These are phyloP conservation scores for Thielaviopsis euricoi DNA, from an alignment of 2,329 filamentous ascomycete genomes.

Conservation along the genomic window DNA sequence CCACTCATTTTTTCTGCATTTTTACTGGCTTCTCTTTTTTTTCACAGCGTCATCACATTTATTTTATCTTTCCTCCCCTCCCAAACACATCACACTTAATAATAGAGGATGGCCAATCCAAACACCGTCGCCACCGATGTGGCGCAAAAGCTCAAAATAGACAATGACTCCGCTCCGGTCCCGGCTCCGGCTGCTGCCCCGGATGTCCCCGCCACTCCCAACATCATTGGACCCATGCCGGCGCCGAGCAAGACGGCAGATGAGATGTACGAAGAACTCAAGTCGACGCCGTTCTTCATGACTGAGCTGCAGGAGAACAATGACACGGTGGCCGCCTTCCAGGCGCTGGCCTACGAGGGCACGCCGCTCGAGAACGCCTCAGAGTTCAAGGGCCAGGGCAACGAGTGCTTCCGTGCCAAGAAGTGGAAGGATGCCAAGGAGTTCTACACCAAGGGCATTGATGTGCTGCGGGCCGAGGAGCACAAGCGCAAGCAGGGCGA, in stretches of 20 bases:
- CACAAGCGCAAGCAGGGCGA: slow-evolving; percentile 30
- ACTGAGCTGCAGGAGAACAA: slow-evolving; percentile 70
- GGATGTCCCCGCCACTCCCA: slow-evolving; percentile 17
- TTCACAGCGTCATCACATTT: too few relatives aligned
- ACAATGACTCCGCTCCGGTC: background rate
- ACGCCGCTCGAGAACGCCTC: slow-evolving; percentile 65
- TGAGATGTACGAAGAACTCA: slow-evolving; percentile 39
- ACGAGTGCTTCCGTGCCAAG: slow-evolving; percentile 64
- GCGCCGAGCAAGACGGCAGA: slow-evolving; percentile 30
- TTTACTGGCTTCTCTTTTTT: too few relatives aligned
- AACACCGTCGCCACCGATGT: background rate
- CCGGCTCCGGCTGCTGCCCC: slow-evolving; percentile 1
- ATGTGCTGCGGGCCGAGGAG: slow-evolving; percentile 51
- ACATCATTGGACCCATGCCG: slow-evolving; percentile 27
- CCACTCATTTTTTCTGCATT: background rate
- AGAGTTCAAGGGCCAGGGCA: slow-evolving; percentile 83
- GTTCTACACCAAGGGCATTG: slow-evolving; percentile 79
- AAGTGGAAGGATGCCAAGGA: slow-evolving; percentile 72
- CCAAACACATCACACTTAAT: background rate
- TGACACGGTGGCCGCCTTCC: slow-evolving; percentile 67
- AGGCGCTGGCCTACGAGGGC: slow-evolving; percentile 84
- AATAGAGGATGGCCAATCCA: background rate
- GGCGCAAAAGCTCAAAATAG: slow-evolving; percentile 1
- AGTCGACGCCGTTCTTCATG: slow-evolving; percentile 78
- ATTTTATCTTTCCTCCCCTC: background rate